phyloP scores from a whole-genome alignment of 306 rosid species.

The Acmispon strigosus region DNA sequence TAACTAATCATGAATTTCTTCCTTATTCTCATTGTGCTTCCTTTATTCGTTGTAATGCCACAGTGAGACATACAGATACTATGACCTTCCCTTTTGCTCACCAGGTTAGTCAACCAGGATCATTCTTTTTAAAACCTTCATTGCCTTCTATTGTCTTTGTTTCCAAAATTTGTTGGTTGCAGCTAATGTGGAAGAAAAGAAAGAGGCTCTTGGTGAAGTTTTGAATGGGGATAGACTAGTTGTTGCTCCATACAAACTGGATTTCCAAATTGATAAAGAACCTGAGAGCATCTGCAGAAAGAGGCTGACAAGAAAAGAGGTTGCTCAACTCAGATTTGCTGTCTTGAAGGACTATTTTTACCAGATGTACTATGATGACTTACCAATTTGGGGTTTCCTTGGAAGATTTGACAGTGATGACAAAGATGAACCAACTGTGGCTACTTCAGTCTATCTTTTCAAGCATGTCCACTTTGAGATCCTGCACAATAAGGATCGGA shows the following conservation, averaged over 20 bases:
- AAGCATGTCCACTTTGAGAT: conserved; percentile 35
- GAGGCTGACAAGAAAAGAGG: conserved; percentile 32
- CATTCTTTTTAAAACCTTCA: background rate
- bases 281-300: conserved; percentile 33
- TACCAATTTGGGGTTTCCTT: conserved; percentile 51
- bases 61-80: conserved; percentile 51
- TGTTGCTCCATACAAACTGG: conserved; percentile 38
- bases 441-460: conserved; percentile 25
- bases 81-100: conserved; percentile 46
- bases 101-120: conserved; percentile 33
- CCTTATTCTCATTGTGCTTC: conserved; percentile 4
- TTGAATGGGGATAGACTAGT: conserved; percentile 44
- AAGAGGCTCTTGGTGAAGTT: conserved; percentile 49
- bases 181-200: conserved; percentile 43
- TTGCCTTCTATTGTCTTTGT: background rate
- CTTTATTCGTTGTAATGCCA: background rate
- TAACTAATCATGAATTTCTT: background rate
- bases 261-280: conserved; percentile 28
- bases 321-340: conserved; percentile 32
- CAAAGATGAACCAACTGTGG: conserved; percentile 21
- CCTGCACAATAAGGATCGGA: conserved; percentile 34
- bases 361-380: conserved; percentile 47
- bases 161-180: conserved; percentile 10
- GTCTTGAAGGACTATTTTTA: conserved; percentile 46
- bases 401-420: conserved; percentile 38